Percentiles rank a stretch among this genome's conserved stretches.
Conservation (phyloP, 305 asterid species). For the Striga hermonthica region DNA sequence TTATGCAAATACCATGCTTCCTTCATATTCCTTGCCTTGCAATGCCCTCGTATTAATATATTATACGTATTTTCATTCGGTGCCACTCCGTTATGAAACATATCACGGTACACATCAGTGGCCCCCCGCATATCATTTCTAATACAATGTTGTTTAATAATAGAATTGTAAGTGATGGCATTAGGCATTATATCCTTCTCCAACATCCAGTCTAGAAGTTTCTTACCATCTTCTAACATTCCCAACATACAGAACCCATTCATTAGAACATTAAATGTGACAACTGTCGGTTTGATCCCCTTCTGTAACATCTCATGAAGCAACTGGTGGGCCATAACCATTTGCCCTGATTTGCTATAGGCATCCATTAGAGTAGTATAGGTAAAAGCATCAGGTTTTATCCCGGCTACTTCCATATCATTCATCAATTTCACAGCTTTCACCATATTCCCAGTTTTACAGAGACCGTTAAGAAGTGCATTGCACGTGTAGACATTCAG, state of each 20-base stretch:
- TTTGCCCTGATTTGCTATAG: slow-evolving; percentile 75
- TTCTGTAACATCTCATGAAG: slow-evolving; percentile 68
- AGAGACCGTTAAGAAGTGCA: slow-evolving; percentile 75
- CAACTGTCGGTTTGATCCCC: slow-evolving; percentile 74
- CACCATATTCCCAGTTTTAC: slow-evolving; percentile 72
- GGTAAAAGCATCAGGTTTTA: slow-evolving; percentile 67
- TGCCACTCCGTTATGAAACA: slow-evolving; percentile 55
- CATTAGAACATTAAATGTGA: slow-evolving; percentile 89
- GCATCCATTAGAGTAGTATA: slow-evolving; percentile 91
- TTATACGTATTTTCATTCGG: slow-evolving; percentile 67
- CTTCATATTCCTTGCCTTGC: slow-evolving; percentile 96
- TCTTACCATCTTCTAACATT: slow-evolving; percentile 77
- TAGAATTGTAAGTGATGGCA: slow-evolving; percentile 72
- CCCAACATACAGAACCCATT: slow-evolving; percentile 78
- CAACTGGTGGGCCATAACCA: slow-evolving; percentile 67
- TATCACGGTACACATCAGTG: slow-evolving; percentile 51
- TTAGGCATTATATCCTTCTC: slow-evolving; percentile 81
- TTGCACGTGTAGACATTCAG: slow-evolving; percentile 75
- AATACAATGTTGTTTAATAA: slow-evolving; percentile 72
- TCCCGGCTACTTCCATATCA: slow-evolving; percentile 73
- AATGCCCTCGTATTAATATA: slow-evolving; percentile 82
- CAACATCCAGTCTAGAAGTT: slow-evolving; percentile 83
- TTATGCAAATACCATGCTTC: slow-evolving; percentile 82
- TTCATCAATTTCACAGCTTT: slow-evolving; percentile 61
- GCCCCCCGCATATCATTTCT: slow-evolving; percentile 67